Percentiles rank a stretch among this genome's conserved stretches.
Conservation (phyloP, 139 green algal species). For the Pycnococcus provasolii region DNA sequence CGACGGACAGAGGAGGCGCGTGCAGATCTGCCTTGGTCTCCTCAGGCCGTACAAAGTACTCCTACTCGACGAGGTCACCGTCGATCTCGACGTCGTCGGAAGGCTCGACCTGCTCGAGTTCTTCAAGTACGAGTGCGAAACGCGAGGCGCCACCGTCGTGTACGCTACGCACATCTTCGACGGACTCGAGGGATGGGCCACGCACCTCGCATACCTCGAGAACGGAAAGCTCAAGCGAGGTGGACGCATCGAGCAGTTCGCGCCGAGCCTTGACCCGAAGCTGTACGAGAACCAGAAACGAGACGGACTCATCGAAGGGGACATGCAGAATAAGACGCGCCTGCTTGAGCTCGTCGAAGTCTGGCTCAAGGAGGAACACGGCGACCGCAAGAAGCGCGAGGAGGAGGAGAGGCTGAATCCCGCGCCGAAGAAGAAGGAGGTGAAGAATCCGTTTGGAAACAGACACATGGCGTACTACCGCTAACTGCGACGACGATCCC, state of each 20-base stretch:
- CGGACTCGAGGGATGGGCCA: slow-evolving; percentile 85
- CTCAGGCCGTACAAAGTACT: slow-evolving; percentile 48
- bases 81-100: slow-evolving; percentile 94
- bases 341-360: slow-evolving; percentile 42
- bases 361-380: slow-evolving; percentile 44
- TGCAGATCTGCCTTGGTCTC: slow-evolving; percentile 79
- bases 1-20: slow-evolving; percentile 77
- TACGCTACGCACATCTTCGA: slow-evolving; percentile 99
- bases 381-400: slow-evolving; percentile 27
- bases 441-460: slow-evolving; percentile 26
- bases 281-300: neutral
- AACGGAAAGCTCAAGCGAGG: slow-evolving; percentile 41
- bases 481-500: neutral
- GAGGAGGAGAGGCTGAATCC: neutral
- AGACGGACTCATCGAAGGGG: slow-evolving; percentile 8
- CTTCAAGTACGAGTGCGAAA: slow-evolving; percentile 60
- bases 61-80: slow-evolving; percentile 82
- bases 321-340: slow-evolving; percentile 3
- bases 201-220: slow-evolving; percentile 78
- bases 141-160: slow-evolving; percentile 55
- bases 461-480: slow-evolving; percentile 26
- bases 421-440: slow-evolving; percentile 18
- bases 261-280: neutral
- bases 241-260: neutral
- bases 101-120: slow-evolving; percentile 79